Base-by-base conservation (phyloP, 352 stramenopile species). In the Pythium utonaiense region DNA sequence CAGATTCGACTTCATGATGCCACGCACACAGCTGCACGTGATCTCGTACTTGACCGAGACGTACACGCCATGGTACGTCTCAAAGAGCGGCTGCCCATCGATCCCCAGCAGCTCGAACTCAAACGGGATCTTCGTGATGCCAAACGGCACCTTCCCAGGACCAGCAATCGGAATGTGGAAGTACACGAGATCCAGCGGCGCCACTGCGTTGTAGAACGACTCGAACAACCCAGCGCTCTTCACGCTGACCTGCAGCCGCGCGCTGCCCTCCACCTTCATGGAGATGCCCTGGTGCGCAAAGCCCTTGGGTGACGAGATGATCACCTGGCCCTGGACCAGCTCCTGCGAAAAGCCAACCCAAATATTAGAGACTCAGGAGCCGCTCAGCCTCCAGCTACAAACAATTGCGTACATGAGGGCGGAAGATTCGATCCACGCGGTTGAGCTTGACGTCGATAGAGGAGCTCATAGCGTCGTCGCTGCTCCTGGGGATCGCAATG, bases 41-140 rank as follows among this genome's bases (percentile, higher is more conserved):
- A 98, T 93, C 58, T 90, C 80, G 73, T 98, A 98, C 60, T 90
- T 94, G 57, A 96, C 82, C 16, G 80, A 95, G 14, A 97, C 75
- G 64, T 97, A 96, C 6, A 96, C 88, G 45, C 91, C 91, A 57
- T 98, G 91, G 67, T 98, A 98, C 12, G 90, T 96, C 64, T 98
- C 91, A 47, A 92, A 85, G 30, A 97, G 75, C 55, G 74, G 57
- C 60, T 88, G 73, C 13, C 68, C 67, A 44, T 89, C 74, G 49
- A 88, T 86, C 36, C 75, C 75, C 36, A 80, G 59, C 16, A 96
- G 66, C 59, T 86, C 77, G 67, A 96, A 96, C 70, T 95, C 85
- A 33, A 97, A 97, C 10, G 89, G 87, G 62, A 96, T 83, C 64
- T 96, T 95, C 48, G 83, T 80, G 60, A 95, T 86, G 24, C 85